Evolutionary conservation across 2,329 filamentous ascomycete species (phyloP).

Genomic region (Monosporascus ibericus): DNA sequence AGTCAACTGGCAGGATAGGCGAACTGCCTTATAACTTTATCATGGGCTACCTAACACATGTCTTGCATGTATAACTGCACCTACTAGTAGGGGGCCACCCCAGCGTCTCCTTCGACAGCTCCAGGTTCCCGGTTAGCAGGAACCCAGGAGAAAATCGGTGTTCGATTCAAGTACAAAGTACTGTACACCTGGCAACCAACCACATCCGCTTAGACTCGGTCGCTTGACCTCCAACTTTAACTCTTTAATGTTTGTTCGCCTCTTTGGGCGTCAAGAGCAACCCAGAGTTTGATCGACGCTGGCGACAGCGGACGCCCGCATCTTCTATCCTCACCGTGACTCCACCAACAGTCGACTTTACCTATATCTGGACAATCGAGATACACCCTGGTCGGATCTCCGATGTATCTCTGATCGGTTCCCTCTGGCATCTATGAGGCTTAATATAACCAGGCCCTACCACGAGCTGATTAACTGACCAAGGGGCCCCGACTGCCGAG

Average conservation of each 20-base stretch:
- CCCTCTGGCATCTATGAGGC: conserved; percentile 8
- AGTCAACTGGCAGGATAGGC: conserved; percentile 2
- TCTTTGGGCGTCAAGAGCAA: conserved; percentile 8
- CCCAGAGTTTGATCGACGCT: conserved; percentile 5
- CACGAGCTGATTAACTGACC: conserved; percentile 2
- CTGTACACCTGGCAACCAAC: not conserved
- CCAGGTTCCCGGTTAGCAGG: not conserved
- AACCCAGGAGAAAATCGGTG: not conserved
- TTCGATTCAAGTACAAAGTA: not conserved
- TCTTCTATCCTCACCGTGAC: conserved; percentile 11
- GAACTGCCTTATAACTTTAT: conserved; percentile 1
- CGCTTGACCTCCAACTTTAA: not conserved
- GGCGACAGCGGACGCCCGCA: conserved; percentile 16
- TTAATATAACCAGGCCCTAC: conserved; percentile 10
- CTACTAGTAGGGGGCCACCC: not conserved
- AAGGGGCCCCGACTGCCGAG: conserved; percentile 6
- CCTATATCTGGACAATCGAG: not conserved
- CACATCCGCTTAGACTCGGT: conserved; percentile 1
- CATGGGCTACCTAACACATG: not conserved
- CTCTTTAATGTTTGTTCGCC: conserved; percentile 2
- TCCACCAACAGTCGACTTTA: conserved; percentile 10
- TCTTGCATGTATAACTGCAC: not conserved
- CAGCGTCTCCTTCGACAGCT: not conserved
- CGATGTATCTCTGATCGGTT: conserved; percentile 9
- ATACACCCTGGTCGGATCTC: conserved; percentile 10